Evolutionary conservation across 345 rosid species (phyloP), one percentile per base, ranked within the genome.

Genomic region (Camelina hispida): DNA sequence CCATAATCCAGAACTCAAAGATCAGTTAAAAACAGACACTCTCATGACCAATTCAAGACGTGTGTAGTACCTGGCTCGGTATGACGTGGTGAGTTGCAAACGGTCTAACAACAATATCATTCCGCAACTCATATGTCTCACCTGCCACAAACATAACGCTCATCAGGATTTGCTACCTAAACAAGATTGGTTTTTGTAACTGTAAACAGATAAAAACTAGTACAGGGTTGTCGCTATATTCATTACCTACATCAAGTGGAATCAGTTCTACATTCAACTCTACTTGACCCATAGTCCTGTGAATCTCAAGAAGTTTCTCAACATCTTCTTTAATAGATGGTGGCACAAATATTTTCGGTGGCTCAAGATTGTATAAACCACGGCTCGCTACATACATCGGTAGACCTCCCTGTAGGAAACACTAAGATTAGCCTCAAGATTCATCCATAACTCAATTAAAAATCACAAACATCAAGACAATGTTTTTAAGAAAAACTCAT

Each of bases 351-450:
- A 94, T 81, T 7, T 89, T 90, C 0, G 98, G 97, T 53, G 97
- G 97, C 83, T 91, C 91, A 66, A 91, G 86, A 82, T 83, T 94
- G 81, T 91, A 91, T 79, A 94, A 76, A 10, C 92, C 91, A 60
- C 97, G 96, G 70, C 89, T 87, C 2, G 97, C 98, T 12, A 90
- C 91, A 75, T 90, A 94, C 96, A 91, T 90, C 0, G 98, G 97
- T 52, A 91, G 43, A 32, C 98, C 97, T 7, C 98, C 96, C 96
- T 91, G 81, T 59, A 51, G 4, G 4, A 16, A 15, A 63, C 38
- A 23, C 34, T 13, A 42, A 62, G 4, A 13, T 22, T 40, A 62
- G 34, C 18, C 20, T 8, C 50, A 42, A 22, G 13, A 20, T 40
- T 61, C 48, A 46, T 16, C 3, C 18, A 6, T 7, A n/a, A 23